Conservation (phyloP, 257 asterid species). For the Przewalskia tangutica region DNA sequence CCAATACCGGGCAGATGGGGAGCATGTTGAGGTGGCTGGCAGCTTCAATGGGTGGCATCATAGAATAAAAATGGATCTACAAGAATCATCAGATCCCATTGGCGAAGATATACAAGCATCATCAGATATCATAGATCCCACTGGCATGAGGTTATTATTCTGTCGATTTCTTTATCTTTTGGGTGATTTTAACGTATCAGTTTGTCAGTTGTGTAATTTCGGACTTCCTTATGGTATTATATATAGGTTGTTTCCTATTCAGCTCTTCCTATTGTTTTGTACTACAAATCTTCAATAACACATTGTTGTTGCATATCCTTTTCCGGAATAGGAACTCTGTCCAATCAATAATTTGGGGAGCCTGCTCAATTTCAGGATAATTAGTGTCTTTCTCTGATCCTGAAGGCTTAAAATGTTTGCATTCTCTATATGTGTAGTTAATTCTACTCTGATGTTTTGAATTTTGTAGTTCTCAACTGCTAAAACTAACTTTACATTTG, state of each 20-base stretch:
- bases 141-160: constrained; percentile 30
- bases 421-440: not conserved
- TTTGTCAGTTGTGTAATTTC: not conserved
- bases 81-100: constrained; percentile 18
- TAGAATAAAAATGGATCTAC: constrained; percentile 47
- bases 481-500: not conserved
- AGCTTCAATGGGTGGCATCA: constrained; percentile 96
- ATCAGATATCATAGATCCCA: constrained; percentile 21
- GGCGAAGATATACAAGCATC: constrained; percentile 29
- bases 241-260: not conserved
- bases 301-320: not conserved
- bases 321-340: not conserved
- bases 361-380: not conserved
- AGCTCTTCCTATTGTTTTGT: not conserved
- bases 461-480: not conserved
- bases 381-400: not conserved
- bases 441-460: not conserved
- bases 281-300: not conserved
- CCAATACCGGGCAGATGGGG: constrained; percentile 56
- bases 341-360: not conserved
- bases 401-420: not conserved
- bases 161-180: not conserved
- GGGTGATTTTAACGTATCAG: not conserved
- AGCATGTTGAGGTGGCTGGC: constrained; percentile 75
- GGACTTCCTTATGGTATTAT: not conserved